Base-by-base conservation (phyloP, 2,329 filamentous ascomycete species). In the Hymenoscyphus repandus region DNA sequence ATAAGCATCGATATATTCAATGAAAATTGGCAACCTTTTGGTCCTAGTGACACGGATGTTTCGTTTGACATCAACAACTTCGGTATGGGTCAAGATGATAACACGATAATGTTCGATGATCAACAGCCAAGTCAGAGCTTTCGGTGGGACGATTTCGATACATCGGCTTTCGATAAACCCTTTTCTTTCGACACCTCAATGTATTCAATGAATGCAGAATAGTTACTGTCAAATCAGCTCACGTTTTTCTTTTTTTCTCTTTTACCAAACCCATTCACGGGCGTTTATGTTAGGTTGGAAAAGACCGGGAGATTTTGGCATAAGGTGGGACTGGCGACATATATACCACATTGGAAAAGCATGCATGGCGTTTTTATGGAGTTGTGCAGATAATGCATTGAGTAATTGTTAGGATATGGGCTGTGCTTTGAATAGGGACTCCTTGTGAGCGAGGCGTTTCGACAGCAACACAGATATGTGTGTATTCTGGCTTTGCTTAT, bases 181-280 rank as follows among this genome's bases (percentile, higher is more conserved):
- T 78, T 80, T 54, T 61, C 71, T 55, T 67, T 83, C 48, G 78
- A 82, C 52, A 71, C 70, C 41, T 67, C 65, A 6, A 54, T 74
- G 12, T 77, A 71, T 60, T 68, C 66, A 20, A 62, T 75, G 58
- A 69, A 72, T 53, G 64, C 64, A 12, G 56, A 58, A 57, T 65
- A 63, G 49, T 47, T 41, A 7, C 31, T 34, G n/a, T 42, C 42
- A 37, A 47, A 47, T 31, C 32, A 53, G 4, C 4, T 27, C 22
- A 27, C 22, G 22, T 27, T 27, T 27, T 27, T 48, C 34, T 49
- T 43, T 50, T n/a, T 49, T 62, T 38, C 46, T 49, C 50, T 47
- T 49, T 40, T 51, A 32, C 45, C 36, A 45, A 42, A 38, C 17
- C 45, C 50, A 49, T 41, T 34, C 34, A 45, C 20, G 37, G 53